phyloP scores from a whole-genome alignment of 2,329 filamentous ascomycete genomes.

The Alternaria dauci region DNA sequence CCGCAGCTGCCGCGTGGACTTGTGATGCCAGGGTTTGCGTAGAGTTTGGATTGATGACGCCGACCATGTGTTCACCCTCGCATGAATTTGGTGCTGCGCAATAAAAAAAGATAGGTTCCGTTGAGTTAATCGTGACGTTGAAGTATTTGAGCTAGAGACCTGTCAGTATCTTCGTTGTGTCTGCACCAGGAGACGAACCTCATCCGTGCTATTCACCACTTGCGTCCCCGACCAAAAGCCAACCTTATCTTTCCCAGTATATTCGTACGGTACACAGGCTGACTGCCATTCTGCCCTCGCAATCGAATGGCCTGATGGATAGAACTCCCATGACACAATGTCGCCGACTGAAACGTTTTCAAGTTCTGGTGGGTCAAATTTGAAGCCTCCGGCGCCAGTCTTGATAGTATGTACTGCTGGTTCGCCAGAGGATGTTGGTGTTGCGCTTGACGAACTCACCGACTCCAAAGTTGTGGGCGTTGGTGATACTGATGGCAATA shows the following conservation, averaged over 20 bases:
- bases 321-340: slow-evolving; percentile 51
- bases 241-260: slow-evolving; percentile 34
- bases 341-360: slow-evolving; percentile 50
- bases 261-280: slow-evolving; percentile 54
- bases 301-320: slow-evolving; percentile 55
- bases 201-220: slow-evolving; percentile 31
- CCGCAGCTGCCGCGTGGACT: slow-evolving; percentile 30
- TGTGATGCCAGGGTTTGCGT: slow-evolving; percentile 43
- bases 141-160: slow-evolving; percentile 38
- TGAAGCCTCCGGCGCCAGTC: slow-evolving; percentile 48
- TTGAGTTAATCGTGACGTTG: slow-evolving; percentile 48
- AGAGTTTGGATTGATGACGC: slow-evolving; percentile 71
- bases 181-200: slow-evolving; percentile 29
- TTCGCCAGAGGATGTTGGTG: slow-evolving; percentile 27
- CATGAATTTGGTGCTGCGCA: slow-evolving; percentile 70
- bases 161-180: not conserved
- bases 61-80: slow-evolving; percentile 72
- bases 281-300: slow-evolving; percentile 50
- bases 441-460: slow-evolving; percentile 9
- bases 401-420: slow-evolving; percentile 45
- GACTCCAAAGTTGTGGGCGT: slow-evolving; percentile 8
- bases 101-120: slow-evolving; percentile 51
- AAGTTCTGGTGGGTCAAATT: slow-evolving; percentile 50
- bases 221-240: slow-evolving; percentile 47
- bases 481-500: not conserved